Percentiles rank a stretch among this genome's conserved stretches.
Conservation (phyloP, 2,329 filamentous ascomycete genomes). For the Aureobasidium subglaciale region DNA sequence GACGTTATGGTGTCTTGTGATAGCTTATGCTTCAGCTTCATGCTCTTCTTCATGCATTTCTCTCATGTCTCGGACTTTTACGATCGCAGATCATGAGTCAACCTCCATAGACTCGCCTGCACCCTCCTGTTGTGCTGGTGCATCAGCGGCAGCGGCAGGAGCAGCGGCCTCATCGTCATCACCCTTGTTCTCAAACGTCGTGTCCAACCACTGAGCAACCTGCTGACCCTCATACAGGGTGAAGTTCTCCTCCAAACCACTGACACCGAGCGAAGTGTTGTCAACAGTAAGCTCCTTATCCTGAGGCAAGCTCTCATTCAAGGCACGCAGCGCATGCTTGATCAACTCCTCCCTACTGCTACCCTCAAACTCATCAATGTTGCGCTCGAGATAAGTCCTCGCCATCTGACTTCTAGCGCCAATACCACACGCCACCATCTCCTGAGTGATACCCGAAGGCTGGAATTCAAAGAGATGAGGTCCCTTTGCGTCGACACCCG, state of each 20-base stretch:
- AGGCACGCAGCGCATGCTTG: slow-evolving; percentile 77
- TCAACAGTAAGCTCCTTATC: slow-evolving; percentile 97
- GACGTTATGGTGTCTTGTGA: background rate
- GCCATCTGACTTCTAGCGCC: slow-evolving; percentile 96
- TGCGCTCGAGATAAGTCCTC: slow-evolving; percentile 88
- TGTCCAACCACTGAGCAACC: slow-evolving; percentile 78
- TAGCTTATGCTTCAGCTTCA: background rate
- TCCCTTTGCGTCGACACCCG: slow-evolving; percentile 86
- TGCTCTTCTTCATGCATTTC: background rate
- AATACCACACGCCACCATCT: slow-evolving; percentile 95
- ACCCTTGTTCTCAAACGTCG: slow-evolving; percentile 44
- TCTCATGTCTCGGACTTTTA: too few relatives aligned
- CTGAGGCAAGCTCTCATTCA: slow-evolving; percentile 94
- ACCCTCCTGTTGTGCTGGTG: slow-evolving; percentile 21
- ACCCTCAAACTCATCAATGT: slow-evolving; percentile 74
- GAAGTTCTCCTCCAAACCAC: slow-evolving; percentile 83
- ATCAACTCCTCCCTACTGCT: slow-evolving; percentile 79
- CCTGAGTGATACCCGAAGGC: slow-evolving; percentile 88
- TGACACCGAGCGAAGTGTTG: slow-evolving; percentile 86
- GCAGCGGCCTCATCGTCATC: slow-evolving; percentile 25
- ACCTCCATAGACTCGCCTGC: slow-evolving; percentile 50
- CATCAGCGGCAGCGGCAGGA: slow-evolving; percentile 20
- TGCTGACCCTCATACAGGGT: slow-evolving; percentile 86
- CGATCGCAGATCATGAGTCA: slow-evolving; percentile 33
- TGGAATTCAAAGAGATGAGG: slow-evolving; percentile 98